A percentile compares a stretch with the other conserved stretches of the same genome.
These are phyloP conservation scores for Kwoniella europaea DNA, from an alignment of 768 basidiomycete genomes.

Conservation along the genomic window DNA sequence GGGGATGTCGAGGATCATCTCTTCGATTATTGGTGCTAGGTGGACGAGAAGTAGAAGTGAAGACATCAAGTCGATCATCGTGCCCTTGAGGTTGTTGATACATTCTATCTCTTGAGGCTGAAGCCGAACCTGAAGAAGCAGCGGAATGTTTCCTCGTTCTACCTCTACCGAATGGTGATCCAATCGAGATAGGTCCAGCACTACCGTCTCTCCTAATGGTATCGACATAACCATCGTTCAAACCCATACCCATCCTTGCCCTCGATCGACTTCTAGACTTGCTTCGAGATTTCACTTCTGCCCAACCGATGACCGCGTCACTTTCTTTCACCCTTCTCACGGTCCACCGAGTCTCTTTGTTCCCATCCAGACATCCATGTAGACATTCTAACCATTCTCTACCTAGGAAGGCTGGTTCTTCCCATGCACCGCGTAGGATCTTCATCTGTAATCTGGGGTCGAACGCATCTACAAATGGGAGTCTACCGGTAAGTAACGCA, in stretches of 20 bases:
- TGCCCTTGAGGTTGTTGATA: not conserved
- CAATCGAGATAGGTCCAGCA: slow-evolving; percentile 26
- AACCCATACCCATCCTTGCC: slow-evolving; percentile 21
- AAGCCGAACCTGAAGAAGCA: not conserved
- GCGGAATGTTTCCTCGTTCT: slow-evolving; percentile 12
- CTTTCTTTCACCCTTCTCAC: slow-evolving; percentile 75
- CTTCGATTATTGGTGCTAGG: not conserved
- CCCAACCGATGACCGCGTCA: slow-evolving; percentile 56
- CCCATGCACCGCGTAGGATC: slow-evolving; percentile 75
- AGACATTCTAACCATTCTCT: slow-evolving; percentile 64
- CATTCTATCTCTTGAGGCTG: slow-evolving; percentile 10
- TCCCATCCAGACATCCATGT: slow-evolving; percentile 75
- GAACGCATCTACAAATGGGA: slow-evolving; percentile 87
- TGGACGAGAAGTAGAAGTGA: slow-evolving; percentile 2
- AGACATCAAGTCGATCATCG: slow-evolving; percentile 7
- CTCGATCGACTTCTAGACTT: slow-evolving; percentile 38
- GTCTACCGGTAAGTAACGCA: slow-evolving; percentile 76
- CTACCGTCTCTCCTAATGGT: slow-evolving; percentile 8
- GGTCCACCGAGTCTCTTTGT: slow-evolving; percentile 72
- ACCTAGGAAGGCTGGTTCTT: slow-evolving; percentile 58
- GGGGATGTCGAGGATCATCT: slow-evolving; percentile 15
- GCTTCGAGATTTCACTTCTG: slow-evolving; percentile 47
- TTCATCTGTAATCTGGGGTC: slow-evolving; percentile 92
- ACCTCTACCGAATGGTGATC: slow-evolving; percentile 17
- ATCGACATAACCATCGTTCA: slow-evolving; percentile 18